phyloP scores from a whole-genome alignment of 345 rosid species.

The Salix arbutifolia region DNA sequence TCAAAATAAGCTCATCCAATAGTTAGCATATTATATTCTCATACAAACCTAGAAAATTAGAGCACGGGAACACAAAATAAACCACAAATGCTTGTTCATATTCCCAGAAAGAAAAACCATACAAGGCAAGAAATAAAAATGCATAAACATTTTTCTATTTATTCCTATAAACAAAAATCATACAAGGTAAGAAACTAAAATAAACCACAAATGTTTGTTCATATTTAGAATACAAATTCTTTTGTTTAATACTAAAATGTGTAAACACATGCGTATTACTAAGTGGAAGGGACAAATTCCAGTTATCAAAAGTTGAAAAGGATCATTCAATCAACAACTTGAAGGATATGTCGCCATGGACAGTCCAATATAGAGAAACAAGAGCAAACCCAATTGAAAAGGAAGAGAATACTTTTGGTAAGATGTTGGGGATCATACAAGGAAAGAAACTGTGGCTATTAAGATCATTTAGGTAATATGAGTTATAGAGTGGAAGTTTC shows the following conservation, averaged over 20 bases:
- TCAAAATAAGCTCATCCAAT: neutral
- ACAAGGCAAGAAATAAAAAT: no score
- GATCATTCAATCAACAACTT: neutral
- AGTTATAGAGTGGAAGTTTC: no score
- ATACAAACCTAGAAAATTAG: neutral
- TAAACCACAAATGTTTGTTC: no score
- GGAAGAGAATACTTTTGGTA: no score
- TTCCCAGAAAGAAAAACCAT: neutral
- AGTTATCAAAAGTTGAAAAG: neutral
- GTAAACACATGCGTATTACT: neutral
- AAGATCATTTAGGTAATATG: no score
- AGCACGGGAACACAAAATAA: neutral
- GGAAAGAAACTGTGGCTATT: no score
- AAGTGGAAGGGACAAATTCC: neutral
- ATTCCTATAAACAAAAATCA: neutral
- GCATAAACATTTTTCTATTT: neutral
- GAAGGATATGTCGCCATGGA: conserved; percentile 14
- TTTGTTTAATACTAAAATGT: no score
- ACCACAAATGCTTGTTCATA: neutral
- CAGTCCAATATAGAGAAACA: neutral
- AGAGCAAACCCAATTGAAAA: no score
- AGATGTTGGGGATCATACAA: no score
- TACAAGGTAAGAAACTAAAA: no score
- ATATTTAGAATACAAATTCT: no score
- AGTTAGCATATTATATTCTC: no score